Evolutionary conservation across 1,284 basidiomycete genomes (phyloP).

Genomic region (Papiliotrema terrestris): DNA sequence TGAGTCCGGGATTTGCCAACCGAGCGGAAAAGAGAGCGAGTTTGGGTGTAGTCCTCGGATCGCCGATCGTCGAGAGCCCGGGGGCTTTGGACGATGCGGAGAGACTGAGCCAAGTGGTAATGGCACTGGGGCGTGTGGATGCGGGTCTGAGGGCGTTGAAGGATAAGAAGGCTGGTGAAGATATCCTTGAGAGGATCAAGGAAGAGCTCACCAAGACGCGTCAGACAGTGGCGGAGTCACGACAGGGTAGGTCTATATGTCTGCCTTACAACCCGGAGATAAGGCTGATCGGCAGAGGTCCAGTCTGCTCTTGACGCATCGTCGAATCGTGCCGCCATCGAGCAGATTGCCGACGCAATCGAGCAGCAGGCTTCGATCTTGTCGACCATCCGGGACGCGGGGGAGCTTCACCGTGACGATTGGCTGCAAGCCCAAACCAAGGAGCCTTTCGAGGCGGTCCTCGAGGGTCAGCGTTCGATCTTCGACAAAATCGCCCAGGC

Average conservation of each 20-base stretch:
- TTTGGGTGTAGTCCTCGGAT: too few relatives aligned
- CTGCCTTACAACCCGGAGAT: not conserved
- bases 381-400: not conserved
- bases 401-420: not conserved
- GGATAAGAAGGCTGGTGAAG: not conserved
- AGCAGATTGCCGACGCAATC: not conserved
- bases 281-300: not conserved
- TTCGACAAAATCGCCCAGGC: slow-evolving; percentile 17
- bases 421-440: not conserved
- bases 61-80: not conserved
- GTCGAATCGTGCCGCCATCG: not conserved
- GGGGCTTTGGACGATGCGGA: not conserved
- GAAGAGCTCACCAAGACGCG: not conserved
- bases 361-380: not conserved
- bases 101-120: not conserved
- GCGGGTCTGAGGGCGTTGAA: not conserved
- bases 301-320: not conserved
- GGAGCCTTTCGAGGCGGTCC: slow-evolving; percentile 14
- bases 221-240: not conserved
- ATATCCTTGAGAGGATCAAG: not conserved
- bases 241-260: not conserved
- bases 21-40: too few relatives aligned
- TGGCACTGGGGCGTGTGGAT: not conserved
- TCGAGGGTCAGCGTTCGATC: slow-evolving; percentile 19
- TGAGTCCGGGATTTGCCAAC: not conserved